Base-by-base conservation (phyloP, 2,329 filamentous ascomycete species). In the Colletotrichum tamarilloi region DNA sequence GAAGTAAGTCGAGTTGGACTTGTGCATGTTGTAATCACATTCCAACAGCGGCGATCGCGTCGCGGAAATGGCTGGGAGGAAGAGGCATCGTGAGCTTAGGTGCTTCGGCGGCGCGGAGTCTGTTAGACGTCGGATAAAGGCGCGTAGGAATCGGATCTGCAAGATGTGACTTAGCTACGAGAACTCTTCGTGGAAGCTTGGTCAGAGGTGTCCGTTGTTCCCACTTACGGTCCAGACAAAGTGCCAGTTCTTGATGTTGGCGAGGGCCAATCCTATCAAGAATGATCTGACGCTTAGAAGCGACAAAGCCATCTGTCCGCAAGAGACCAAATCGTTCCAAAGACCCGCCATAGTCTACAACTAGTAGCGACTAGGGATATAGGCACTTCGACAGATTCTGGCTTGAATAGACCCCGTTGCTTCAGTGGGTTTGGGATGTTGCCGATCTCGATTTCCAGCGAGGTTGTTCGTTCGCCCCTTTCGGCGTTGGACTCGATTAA, bases 1-100 rank as follows among this genome's bases (percentile, higher is more conserved):
- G 80, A 97, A 97, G 85, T 97, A 97, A n/a, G 95, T 97, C 77
- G 90, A 91, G 85, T 95, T 94, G 72, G 91, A 92, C 81, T 95
- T 95, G 87, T 95, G 93, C 55, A 95, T 80, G 84, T 97, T 96
- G 85, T 95, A 94, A 84, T 98, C 95, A 77, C 92, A 94, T 83
- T 97, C 95, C 76, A 94, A 87, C 63, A 93, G 83, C 0, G 93
- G 89, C 16, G 92, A 90, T 78, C 91, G 90, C 5, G 92, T 91
- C 42, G 87, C 85, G 14, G 92, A 91, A 68, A 94, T 90, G 60
- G 73, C 73, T 76, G 80, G 81, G 75, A 83, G 81, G 77, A 83
- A 83, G 55, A 84, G 79, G 42, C 81, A 77, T 12, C 75, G 76
- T 38, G 76, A 77, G 32, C 77, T 76, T 6, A 81, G 76, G 0